Base-by-base conservation (phyloP, 139 green algal genomes). In the Microglena sp. region DNA sequence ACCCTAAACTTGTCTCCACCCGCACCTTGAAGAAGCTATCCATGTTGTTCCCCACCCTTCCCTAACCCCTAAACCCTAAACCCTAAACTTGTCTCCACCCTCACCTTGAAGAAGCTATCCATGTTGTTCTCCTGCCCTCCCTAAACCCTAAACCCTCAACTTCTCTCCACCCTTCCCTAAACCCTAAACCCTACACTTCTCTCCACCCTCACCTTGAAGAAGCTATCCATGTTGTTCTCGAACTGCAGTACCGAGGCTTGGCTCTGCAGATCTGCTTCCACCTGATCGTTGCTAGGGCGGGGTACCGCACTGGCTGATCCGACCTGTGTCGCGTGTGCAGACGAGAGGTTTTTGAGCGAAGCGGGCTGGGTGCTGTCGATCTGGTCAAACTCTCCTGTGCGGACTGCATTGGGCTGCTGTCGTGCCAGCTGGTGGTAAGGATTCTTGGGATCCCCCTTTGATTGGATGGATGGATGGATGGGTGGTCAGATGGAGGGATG, bases 351-450 rank as follows among this genome's bases (percentile, higher is more conserved):
- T 53, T 18, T 53, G 8, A 60, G n/a, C 27, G 15, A 60, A 33
- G 53, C 18, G 53, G 18, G 21, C 8, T 33, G 24, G 53, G 53
- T 22, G 18, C 7, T 24, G n/a, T 8, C 24, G 21, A 60, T n/a
- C n/a, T n/a, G n/a, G n/a, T n/a, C 33, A 18, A 78, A 33, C 6
- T 66, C 22, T 21, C 64, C 54, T 31, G 60, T 31, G 15, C 55
- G 50, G 5, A 64, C 54, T n/a, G 70, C 70, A 21, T 28, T 50
- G 1, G 72, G 72, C 62, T 79, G 72, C 55, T 74, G 62, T 3
- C 72, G 66, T 0, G 61, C 62, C 22, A 78, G 62, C 18, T 53
- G 40, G 27, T 78, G 71, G 65, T 55, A 72, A 1, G 71, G 71
- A 43, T 73, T 36, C 6, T 8, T 18, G 0, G 66, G 36, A 2